Evolutionary conservation across 2,329 filamentous ascomycete species (phyloP), one percentile per base, ranked within the genome.

Genomic region (Sporothrix schenckii): DNA sequence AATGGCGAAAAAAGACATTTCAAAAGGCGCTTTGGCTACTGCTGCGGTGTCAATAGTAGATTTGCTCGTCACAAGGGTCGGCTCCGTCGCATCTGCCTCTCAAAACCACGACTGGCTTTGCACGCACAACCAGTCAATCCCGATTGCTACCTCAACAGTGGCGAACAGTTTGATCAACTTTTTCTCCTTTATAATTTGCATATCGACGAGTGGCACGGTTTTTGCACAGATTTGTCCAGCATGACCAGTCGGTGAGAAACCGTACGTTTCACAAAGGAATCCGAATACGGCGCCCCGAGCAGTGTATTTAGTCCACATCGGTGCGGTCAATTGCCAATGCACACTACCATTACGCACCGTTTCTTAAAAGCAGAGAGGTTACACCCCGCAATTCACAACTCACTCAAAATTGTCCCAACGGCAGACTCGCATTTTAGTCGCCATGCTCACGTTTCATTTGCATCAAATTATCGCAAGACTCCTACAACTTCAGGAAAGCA

Each of bases 201-300:
- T 50, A 13, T 27, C 24, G 44, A 50, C 24, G 61, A 27, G 7
- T 30, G 24, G 14, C 27, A 16, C 24, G 7, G 24, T n/a, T 50
- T 34, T 24, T 66, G 30, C 61, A 52, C 44, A 52, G 21, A 50
- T 50, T 66, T 52, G n/a, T 66, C 21, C 24, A 21, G 50, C n/a
- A 27, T n/a, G 11, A 14, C 34, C 56, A 30, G 19, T 41, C 6
- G 21, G 34, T 49, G 11, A 53, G 50, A 10, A 53, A 7, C 34
- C 4, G 21, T 24, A 24, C 11, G 11, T 53, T 21, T 11, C 56
- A 44, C 52, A 30, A 54, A 14, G 13, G 27, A 9, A 24, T 16
- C 27, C 24, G n/a, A 24, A 56, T 34, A 24, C 53, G 14, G 53
- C 53, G 27, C 3, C 14, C 16, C 14, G 6, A 34, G 9, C 13